Base-by-base conservation (phyloP, 352 stramenopile genomes). In the Aphanomyces euteiches region DNA sequence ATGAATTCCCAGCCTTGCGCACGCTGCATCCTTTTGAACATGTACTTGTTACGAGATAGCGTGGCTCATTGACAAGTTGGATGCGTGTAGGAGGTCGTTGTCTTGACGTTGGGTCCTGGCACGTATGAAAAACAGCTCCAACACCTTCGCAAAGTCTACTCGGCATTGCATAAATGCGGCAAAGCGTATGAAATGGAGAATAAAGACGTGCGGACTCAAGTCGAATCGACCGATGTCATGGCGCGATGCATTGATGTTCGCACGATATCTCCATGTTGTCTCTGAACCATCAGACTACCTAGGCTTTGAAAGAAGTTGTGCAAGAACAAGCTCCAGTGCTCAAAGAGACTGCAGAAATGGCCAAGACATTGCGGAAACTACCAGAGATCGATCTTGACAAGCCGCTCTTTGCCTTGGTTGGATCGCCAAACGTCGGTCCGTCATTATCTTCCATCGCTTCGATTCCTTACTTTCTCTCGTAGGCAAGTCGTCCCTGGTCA, bases 401-500 rank as follows among this genome's bases (percentile, higher is more conserved):
- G 21, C 83, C 87, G 15, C 90, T 93, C 60, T 93, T 95, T 68
- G 86, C 85, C 4, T 92, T 95, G 45, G 87, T 93, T 12, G 87
- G 87, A 12, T 84, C 85, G 0, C 85, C 87, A 1, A 95, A 95
- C 67, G 87, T 95, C 66, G 87, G 85, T 90, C 74, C 38, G 84
- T 70, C 3, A n/a, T 3, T 4, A 7, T 66, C 34, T 60, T 21
- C 6, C 15, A 47, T 43, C 41, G 56, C 21, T 39, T 66, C 1
- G 15, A 47, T 54, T 71, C 36, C 5, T n/a, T 40, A 48, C 7
- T 36, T 48, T 28, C 40, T 28, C 40, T 60, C 66, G 56, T 56
- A 90, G 85, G 87, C 75, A 95, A 95, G 41, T 95, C 87, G 37
- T 93, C 85, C 19, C 72, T 95, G 19, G 87, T 95, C 5, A 78